Conservation (phyloP, 345 rosid species). For the Euphorbia pulcherrima region DNA sequence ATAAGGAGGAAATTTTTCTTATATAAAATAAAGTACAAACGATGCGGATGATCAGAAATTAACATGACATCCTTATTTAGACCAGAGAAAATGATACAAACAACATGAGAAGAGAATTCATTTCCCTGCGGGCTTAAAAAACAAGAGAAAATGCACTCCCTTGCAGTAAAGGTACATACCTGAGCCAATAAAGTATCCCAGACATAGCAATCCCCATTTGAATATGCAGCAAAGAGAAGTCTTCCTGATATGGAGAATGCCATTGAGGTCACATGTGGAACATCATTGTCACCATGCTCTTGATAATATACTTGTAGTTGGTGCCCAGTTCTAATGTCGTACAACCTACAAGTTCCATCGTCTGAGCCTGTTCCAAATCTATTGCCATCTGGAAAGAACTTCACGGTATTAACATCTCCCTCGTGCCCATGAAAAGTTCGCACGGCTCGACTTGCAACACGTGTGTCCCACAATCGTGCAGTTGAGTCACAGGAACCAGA, state of each 20-base stretch:
- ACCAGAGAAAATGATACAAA: not conserved
- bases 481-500: slow-evolving; percentile 95
- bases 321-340: slow-evolving; percentile 92
- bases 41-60: not conserved
- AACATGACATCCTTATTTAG: not conserved
- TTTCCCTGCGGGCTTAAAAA: not conserved
- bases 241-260: slow-evolving; percentile 95
- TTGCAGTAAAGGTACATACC: slow-evolving; percentile 37
- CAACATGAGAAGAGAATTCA: not conserved
- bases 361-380: slow-evolving; percentile 95
- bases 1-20: not conserved
- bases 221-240: slow-evolving; percentile 82
- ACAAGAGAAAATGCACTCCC: not conserved
- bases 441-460: slow-evolving; percentile 94
- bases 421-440: slow-evolving; percentile 88
- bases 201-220: slow-evolving; percentile 72
- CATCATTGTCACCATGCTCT: slow-evolving; percentile 47
- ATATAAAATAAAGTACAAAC: not conserved
- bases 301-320: slow-evolving; percentile 75
- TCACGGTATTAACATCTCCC: slow-evolving; percentile 84
- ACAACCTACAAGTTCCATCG: slow-evolving; percentile 93
- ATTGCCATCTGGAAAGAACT: slow-evolving; percentile 92
- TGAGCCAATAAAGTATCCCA: slow-evolving; percentile 93
- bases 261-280: slow-evolving; percentile 62
- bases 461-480: slow-evolving; percentile 92